Conservation (phyloP, 225 moss, liverwort and hornwort genomes). For the Sphagnum tenellum region DNA sequence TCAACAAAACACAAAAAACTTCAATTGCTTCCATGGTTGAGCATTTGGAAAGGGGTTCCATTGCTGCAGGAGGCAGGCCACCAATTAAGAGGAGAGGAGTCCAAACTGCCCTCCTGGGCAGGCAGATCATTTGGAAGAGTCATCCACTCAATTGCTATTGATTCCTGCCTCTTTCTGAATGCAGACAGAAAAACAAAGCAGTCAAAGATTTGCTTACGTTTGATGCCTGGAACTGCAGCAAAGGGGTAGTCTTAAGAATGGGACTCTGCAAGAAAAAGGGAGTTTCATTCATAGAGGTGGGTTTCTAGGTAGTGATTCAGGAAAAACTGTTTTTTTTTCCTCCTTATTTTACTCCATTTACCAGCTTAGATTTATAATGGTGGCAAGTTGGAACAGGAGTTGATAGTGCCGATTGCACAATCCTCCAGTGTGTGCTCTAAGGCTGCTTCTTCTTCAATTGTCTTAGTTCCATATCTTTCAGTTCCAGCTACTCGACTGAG, state of each 20-base stretch:
- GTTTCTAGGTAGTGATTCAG: conserved; percentile 17
- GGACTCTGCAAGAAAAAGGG: conserved; percentile 10
- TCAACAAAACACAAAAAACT: neutral
- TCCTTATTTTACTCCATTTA: conserved; percentile 28
- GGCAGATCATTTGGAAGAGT: conserved; percentile 28
- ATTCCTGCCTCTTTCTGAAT: conserved; percentile 49
- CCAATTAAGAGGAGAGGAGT: conserved; percentile 15
- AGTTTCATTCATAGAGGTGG: conserved; percentile 7
- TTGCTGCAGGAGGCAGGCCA: conserved; percentile 12
- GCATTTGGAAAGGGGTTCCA: neutral
- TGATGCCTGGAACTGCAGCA: neutral
- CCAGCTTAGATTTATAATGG: conserved; percentile 13
- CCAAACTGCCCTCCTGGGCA: conserved; percentile 30
- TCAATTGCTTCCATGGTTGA: conserved; percentile 1
- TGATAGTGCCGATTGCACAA: conserved; percentile 11
- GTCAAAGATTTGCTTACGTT: conserved; percentile 43
- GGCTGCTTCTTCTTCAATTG: conserved; percentile 10
- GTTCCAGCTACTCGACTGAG: conserved; percentile 32
- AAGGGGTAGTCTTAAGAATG: conserved; percentile 6
- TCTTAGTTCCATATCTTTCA: neutral
- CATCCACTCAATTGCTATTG: conserved; percentile 20
- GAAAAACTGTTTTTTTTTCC: conserved; percentile 35
- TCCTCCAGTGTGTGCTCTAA: conserved; percentile 6
- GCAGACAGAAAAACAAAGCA: conserved; percentile 38
- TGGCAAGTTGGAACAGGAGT: conserved; percentile 9